Evolutionary conservation across 1,139 yeast genomes (phyloP), one percentile per base, ranked within the genome.

Genomic region (Yamadazyma taylorii): DNA sequence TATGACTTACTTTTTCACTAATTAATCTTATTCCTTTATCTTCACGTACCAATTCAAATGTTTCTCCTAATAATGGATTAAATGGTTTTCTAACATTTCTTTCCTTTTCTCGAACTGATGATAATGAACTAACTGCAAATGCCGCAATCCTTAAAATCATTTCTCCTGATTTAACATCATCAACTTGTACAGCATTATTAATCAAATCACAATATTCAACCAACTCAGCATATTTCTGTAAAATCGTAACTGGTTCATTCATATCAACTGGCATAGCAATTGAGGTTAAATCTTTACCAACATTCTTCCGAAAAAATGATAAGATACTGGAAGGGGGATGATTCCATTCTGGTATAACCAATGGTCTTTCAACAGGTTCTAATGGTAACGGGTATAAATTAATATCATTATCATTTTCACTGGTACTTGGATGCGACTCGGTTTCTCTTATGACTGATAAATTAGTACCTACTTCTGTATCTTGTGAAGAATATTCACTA

Each of bases 201-300:
- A 92, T 67, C 35, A 92, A 56, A 34, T 75, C 69, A 26, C 86
- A 63, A 56, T 87, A 88, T 58, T 92, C 98, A 52, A 86, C 71
- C 40, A 80, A 61, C 58, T 92, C 98, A 0, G 92, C 73, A 50
- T 82, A 78, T 47, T 81, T 77, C 58, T 92, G 96, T 39, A 92
- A 66, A 24, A 85, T 79, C 0, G 95, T 79, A 13, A 90, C 61
- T 0, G 98, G 98, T 58, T 92, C 98, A 63, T 92, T 92, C 45
- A 89, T 77, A 2, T 94, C 83, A 4, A 92, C 96, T 1, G 98
- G 98, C 94, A 90, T 89, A 1, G 96, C 83, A 39, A 89, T 78
- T 1, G 92, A 76, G 0, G 92, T 75, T 45, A 90, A 60, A 59
- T 90, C 97, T 55, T 90, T 90, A 19, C 97, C 97, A 12, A 90